Percentiles rank a stretch among this genome's conserved stretches.
Conservation (phyloP, 208 protist genomes). For the Herpetomonas muscarum region DNA sequence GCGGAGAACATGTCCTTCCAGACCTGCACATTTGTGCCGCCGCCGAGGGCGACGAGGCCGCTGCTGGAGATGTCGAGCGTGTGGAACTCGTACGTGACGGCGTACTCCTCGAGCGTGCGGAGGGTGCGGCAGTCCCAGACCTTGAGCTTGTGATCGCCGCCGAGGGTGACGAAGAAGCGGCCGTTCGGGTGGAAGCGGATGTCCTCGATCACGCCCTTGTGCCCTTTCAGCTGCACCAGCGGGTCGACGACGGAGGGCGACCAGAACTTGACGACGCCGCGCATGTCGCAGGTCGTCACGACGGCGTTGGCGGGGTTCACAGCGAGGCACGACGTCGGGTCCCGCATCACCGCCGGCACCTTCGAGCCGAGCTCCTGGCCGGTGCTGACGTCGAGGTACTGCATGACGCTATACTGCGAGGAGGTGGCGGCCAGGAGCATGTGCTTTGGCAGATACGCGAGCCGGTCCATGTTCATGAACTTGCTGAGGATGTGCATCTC, state of each 20-base stretch:
- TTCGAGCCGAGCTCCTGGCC: constrained; percentile 87
- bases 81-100: constrained; percentile 75
- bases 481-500: constrained; percentile 97
- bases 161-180: constrained; percentile 94
- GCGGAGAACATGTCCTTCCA: constrained; percentile 82
- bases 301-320: constrained; percentile 95
- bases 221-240: constrained; percentile 95
- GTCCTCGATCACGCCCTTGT: constrained; percentile 86
- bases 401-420: constrained; percentile 79
- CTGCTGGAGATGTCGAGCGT: constrained; percentile 80
- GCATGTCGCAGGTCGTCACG: constrained; percentile 87
- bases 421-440: constrained; percentile 94
- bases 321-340: constrained; percentile 80
- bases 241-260: constrained; percentile 93
- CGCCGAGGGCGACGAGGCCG: constrained; percentile 84
- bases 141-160: constrained; percentile 94
- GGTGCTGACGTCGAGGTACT: constrained; percentile 95
- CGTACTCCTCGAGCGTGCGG: constrained; percentile 85
- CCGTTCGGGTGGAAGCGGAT: constrained; percentile 85
- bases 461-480: constrained; percentile 90
- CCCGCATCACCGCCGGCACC: constrained; percentile 63
- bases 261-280: constrained; percentile 96
- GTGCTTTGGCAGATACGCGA: constrained; percentile 98
- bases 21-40: constrained; percentile 77
- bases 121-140: constrained; percentile 98